Evolutionary conservation across 2,329 filamentous ascomycete species (phyloP).

Genomic region (Furcasterigmium furcatum): DNA sequence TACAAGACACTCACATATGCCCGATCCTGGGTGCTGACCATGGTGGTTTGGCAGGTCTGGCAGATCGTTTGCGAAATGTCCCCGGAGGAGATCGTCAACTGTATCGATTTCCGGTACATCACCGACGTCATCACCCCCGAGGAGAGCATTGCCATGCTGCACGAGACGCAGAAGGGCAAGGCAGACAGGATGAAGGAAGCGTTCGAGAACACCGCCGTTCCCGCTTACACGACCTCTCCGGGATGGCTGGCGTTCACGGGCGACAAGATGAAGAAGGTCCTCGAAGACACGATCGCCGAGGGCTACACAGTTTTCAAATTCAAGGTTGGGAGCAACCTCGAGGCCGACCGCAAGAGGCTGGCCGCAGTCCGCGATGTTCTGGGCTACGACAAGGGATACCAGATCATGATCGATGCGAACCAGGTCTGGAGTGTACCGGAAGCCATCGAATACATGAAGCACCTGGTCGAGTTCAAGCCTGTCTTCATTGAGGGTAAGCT

Average conservation of each 20-base stretch:
- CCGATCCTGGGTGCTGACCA: too few species aligned
- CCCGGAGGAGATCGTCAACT: constrained; percentile 62
- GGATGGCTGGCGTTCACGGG: constrained; percentile 68
- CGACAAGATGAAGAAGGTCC: constrained; percentile 60
- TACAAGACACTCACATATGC: too few species aligned
- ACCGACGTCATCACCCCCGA: constrained; percentile 66
- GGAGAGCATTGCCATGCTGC: constrained; percentile 59
- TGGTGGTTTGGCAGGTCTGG: constrained; percentile 48
- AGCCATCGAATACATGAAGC: constrained; percentile 64
- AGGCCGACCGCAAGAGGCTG: constrained; percentile 54
- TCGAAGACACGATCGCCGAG: constrained; percentile 57
- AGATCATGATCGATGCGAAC: constrained; percentile 69
- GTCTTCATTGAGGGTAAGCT: constrained; percentile 48
- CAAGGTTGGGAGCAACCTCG: constrained; percentile 60
- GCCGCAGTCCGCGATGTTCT: constrained; percentile 59
- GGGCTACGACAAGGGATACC: constrained; percentile 62
- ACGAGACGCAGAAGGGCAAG: constrained; percentile 55
- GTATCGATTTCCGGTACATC: constrained; percentile 71
- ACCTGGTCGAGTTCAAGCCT: constrained; percentile 62
- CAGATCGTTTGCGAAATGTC: constrained; percentile 66
- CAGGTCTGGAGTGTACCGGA: constrained; percentile 69
- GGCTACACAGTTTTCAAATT: constrained; percentile 67
- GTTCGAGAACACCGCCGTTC: constrained; percentile 56
- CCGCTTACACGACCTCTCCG: constrained; percentile 66
- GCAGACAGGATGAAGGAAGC: constrained; percentile 58